Conservation (phyloP, 306 rosid genomes). For the Rosa persica region DNA sequence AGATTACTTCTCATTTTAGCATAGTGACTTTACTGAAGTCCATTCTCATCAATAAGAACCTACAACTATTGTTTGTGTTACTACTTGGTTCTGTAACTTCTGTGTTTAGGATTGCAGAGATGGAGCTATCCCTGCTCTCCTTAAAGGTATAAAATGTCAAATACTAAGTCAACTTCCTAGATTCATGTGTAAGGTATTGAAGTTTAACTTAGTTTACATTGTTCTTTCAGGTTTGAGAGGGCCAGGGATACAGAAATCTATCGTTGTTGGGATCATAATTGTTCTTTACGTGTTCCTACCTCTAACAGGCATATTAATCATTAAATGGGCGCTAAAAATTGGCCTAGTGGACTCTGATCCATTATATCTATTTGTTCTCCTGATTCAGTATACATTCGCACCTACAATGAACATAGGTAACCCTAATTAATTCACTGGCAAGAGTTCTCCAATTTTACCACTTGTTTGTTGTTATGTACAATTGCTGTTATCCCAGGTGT, state of each 20-base stretch:
- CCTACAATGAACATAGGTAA: slow-evolving; percentile 84
- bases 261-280: slow-evolving; percentile 46
- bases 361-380: slow-evolving; percentile 72
- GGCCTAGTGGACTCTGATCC: slow-evolving; percentile 69
- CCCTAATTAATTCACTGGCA: too few relatives aligned
- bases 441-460: not conserved
- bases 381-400: slow-evolving; percentile 73
- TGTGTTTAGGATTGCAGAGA: slow-evolving; percentile 45
- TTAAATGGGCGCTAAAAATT: slow-evolving; percentile 48
- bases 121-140: slow-evolving; percentile 68
- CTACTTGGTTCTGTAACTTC: not conserved
- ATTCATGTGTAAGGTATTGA: not conserved
- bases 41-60: not conserved
- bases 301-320: slow-evolving; percentile 46
- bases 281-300: slow-evolving; percentile 67
- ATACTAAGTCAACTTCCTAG: not conserved
- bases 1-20: not conserved
- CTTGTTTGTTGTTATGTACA: not conserved
- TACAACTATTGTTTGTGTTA: not conserved
- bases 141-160: slow-evolving; percentile 46
- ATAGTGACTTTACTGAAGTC: not conserved
- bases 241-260: slow-evolving; percentile 38
- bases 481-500: not conserved
- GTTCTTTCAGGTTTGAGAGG: too few relatives aligned
- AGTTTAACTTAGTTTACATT: not conserved